These are phyloP conservation scores for Zoysia japonica DNA, from an alignment of 176 grass and related monocot species.

Conservation along the genomic window DNA sequence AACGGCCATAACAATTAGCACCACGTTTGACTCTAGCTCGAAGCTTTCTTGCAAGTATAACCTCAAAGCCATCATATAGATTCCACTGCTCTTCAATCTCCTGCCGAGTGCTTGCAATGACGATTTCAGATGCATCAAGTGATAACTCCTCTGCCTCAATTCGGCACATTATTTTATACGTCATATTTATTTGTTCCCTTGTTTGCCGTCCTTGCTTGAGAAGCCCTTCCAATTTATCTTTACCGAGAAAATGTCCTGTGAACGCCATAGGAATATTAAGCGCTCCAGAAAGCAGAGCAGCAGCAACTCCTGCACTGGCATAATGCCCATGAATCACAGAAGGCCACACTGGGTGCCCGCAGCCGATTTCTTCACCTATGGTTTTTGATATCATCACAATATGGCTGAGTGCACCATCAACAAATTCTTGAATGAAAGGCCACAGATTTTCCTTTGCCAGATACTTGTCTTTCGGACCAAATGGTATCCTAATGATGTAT, in stretches of 20 bases:
- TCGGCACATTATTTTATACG: constrained; percentile 85
- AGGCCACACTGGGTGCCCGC: constrained; percentile 64
- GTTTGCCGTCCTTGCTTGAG: constrained; percentile 77
- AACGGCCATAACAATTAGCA: constrained; percentile 71
- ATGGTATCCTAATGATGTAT: constrained; percentile 76
- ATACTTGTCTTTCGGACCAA: constrained; percentile 82
- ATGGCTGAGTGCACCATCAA: constrained; percentile 74
- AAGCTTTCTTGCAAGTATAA: constrained; percentile 71
- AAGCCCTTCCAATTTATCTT: constrained; percentile 79
- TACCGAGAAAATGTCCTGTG: constrained; percentile 78
- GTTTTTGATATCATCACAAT: constrained; percentile 69
- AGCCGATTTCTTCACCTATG: constrained; percentile 66
- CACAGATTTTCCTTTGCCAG: constrained; percentile 71
- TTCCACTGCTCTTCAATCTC: constrained; percentile 83
- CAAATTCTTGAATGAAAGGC: constrained; percentile 86
- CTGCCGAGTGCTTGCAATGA: constrained; percentile 76
- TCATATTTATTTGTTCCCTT: constrained; percentile 80
- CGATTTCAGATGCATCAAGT: constrained; percentile 78
- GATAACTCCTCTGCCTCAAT: constrained; percentile 75
- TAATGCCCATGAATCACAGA: constrained; percentile 79
- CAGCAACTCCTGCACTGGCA: constrained; percentile 70
- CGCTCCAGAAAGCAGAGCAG: constrained; percentile 64
- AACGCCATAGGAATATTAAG: constrained; percentile 77
- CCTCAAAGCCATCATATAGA: constrained; percentile 83
- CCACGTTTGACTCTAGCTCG: constrained; percentile 68